A percentile compares a stretch with the other conserved stretches of the same genome.
Evolutionary conservation across 192 early-diverging fungal genomes (phyloP).

Genomic region (Linnemannia zychae): DNA sequence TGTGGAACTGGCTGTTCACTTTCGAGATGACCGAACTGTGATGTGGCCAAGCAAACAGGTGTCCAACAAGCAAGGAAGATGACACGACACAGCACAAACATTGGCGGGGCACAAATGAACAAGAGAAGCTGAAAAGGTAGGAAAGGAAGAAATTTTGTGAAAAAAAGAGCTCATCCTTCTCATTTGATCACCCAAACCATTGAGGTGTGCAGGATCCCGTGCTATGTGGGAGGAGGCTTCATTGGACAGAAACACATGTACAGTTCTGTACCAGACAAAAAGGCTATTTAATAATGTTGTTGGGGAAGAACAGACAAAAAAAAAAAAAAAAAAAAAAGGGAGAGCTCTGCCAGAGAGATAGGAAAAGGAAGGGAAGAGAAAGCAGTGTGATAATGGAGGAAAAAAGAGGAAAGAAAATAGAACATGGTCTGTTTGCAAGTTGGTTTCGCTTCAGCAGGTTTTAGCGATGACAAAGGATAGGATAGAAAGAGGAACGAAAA

Average conservation of each 20-base stretch:
- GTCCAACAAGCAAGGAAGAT: background rate
- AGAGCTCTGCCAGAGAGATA: background rate
- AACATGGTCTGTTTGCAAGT: background rate
- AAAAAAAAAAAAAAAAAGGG: background rate
- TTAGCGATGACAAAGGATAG: background rate
- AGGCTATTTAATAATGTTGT: background rate
- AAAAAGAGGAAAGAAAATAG: background rate
- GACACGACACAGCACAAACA: constrained; percentile 1
- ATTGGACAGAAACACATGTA: constrained; percentile 1
- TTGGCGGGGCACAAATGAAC: background rate
- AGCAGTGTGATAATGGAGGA: background rate
- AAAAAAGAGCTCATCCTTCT: background rate
- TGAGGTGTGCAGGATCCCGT: background rate
- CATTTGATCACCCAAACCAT: background rate
- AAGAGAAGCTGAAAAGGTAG: no score
- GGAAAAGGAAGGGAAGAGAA: background rate
- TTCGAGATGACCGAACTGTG: background rate
- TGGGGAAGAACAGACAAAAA: background rate
- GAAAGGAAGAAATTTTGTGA: background rate
- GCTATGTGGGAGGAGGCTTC: background rate
- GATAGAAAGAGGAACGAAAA: background rate
- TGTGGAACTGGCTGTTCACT: background rate
- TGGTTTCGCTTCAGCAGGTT: background rate
- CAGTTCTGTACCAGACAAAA: background rate
- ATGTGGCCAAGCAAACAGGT: background rate